These are phyloP conservation scores for Xylariomycetidae sp. DNA, from an alignment of 2,329 filamentous ascomycete genomes.

Conservation along the genomic window DNA sequence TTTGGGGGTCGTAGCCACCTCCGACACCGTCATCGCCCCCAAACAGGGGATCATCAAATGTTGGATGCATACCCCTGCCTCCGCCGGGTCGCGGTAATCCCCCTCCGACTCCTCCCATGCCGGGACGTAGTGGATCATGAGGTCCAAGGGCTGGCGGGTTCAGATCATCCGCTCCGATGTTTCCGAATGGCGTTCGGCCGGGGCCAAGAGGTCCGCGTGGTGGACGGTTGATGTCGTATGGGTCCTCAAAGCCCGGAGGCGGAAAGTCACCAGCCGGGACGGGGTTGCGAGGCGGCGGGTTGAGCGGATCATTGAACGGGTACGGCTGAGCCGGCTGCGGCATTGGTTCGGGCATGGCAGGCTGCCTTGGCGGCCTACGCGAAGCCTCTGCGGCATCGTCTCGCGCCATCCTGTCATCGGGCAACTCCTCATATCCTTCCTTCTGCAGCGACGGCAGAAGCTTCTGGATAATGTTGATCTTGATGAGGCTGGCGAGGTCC, in stretches of 20 bases:
- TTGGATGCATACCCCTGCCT: slow-evolving; percentile 87
- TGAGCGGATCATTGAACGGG: slow-evolving; percentile 62
- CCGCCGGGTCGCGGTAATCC: slow-evolving; percentile 53
- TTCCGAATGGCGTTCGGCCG: slow-evolving; percentile 50
- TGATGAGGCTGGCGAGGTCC: slow-evolving; percentile 66
- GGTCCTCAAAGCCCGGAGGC: slow-evolving; percentile 89
- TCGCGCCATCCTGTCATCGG: slow-evolving; percentile 33
- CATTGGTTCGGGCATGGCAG: slow-evolving; percentile 42
- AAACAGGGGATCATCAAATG: slow-evolving; percentile 87
- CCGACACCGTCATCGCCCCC: slow-evolving; percentile 45
- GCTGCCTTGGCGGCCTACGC: slow-evolving; percentile 32
- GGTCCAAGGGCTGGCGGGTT: slow-evolving; percentile 83
- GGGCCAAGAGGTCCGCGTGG: slow-evolving; percentile 40
- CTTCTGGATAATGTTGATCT: slow-evolving; percentile 76
- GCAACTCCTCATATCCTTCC: slow-evolving; percentile 66
- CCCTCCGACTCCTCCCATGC: slow-evolving; percentile 56
- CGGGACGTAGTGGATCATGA: slow-evolving; percentile 69
- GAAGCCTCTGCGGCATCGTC: slow-evolving; percentile 38
- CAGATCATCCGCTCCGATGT: slow-evolving; percentile 79
- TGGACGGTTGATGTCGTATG: slow-evolving; percentile 68
- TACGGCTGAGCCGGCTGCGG: slow-evolving; percentile 60
- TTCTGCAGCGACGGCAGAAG: slow-evolving; percentile 72
- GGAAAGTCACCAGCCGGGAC: slow-evolving; percentile 68
- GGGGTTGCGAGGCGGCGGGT: slow-evolving; percentile 53
- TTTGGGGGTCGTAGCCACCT: slow-evolving; percentile 58